A percentile compares a stretch with the other conserved stretches of the same genome.
Conservation (phyloP, 1,139 yeast species). For the Geotrichum australiense region DNA sequence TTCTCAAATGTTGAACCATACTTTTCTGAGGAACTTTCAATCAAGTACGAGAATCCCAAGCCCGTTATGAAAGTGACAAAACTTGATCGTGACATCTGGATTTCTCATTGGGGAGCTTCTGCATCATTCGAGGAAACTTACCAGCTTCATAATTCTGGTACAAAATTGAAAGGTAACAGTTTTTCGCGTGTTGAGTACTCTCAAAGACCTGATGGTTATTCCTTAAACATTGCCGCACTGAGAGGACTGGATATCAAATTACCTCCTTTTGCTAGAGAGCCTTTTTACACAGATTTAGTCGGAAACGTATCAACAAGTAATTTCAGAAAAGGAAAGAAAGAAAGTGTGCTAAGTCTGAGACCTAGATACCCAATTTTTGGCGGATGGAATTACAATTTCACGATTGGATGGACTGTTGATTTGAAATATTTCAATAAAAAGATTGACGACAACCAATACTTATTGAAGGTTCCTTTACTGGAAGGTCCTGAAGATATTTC, state of each 20-base stretch:
- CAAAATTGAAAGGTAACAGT: slow-evolving; percentile 46
- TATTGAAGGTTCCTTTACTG: slow-evolving; percentile 63
- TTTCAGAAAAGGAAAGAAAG: slow-evolving; percentile 32
- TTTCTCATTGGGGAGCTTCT: slow-evolving; percentile 64
- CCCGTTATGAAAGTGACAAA: slow-evolving; percentile 59
- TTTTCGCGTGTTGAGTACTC: slow-evolving; percentile 76
- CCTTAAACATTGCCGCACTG: slow-evolving; percentile 35
- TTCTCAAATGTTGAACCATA: slow-evolving; percentile 42
- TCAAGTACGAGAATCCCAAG: slow-evolving; percentile 57
- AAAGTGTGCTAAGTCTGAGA: slow-evolving; percentile 46
- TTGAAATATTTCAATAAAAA: slow-evolving; percentile 45
- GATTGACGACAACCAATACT: slow-evolving; percentile 45
- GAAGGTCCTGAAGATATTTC: slow-evolving; percentile 61
- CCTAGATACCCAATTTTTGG: slow-evolving; percentile 95
- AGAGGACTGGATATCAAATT: slow-evolving; percentile 46
- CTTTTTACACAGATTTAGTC: slow-evolving; percentile 79
- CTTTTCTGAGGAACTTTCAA: slow-evolving; percentile 43
- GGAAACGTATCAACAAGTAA: slow-evolving; percentile 89
- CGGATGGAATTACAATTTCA: slow-evolving; percentile 93
- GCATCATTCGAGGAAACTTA: slow-evolving; percentile 75
- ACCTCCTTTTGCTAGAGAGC: slow-evolving; percentile 47
- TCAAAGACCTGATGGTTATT: slow-evolving; percentile 34
- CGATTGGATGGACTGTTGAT: slow-evolving; percentile 80
- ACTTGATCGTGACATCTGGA: slow-evolving; percentile 74
- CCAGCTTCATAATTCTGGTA: slow-evolving; percentile 72